Evolutionary conservation across 495 filamentous ascomycete species (phyloP).

Genomic region (Penicillium psychrofluorescens): DNA sequence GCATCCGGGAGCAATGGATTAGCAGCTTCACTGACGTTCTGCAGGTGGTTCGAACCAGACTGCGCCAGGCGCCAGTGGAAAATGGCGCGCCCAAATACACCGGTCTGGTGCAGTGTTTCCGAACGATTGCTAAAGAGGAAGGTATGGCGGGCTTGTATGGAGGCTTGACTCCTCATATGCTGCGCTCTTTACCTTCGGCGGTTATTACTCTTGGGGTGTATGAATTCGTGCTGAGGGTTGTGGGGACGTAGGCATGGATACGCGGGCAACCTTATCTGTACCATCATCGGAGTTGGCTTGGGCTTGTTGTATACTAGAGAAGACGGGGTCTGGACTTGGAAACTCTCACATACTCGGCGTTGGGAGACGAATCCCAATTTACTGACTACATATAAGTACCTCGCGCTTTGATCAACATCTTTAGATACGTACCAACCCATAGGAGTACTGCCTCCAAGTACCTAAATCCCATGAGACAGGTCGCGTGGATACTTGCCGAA

Average conservation of each 20-base stretch:
- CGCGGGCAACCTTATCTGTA: too few species aligned
- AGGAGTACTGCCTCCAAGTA: too few species aligned
- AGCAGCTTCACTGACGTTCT: slow-evolving; percentile 8
- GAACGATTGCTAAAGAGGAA: slow-evolving; percentile 75
- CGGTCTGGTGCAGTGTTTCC: slow-evolving; percentile 74
- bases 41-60: slow-evolving; percentile 69
- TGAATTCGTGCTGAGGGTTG: slow-evolving; percentile 65
- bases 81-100: slow-evolving; percentile 74
- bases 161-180: slow-evolving; percentile 77
- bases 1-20: background rate
- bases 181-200: slow-evolving; percentile 80
- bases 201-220: slow-evolving; percentile 92
- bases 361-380: too few species aligned
- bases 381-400: too few species aligned
- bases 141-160: slow-evolving; percentile 76
- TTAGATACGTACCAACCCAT: too few species aligned
- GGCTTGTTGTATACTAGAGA: too few species aligned
- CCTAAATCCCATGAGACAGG: too few species aligned
- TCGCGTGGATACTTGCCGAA: too few species aligned
- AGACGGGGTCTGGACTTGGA: too few species aligned
- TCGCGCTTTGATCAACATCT: too few species aligned
- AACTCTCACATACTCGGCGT: too few species aligned
- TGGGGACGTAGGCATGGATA: background rate
- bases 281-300: too few species aligned
- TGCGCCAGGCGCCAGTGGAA: slow-evolving; percentile 71